These are phyloP conservation scores for Claviceps paspali DNA, from an alignment of 2,329 filamentous ascomycete genomes.

Conservation along the genomic window DNA sequence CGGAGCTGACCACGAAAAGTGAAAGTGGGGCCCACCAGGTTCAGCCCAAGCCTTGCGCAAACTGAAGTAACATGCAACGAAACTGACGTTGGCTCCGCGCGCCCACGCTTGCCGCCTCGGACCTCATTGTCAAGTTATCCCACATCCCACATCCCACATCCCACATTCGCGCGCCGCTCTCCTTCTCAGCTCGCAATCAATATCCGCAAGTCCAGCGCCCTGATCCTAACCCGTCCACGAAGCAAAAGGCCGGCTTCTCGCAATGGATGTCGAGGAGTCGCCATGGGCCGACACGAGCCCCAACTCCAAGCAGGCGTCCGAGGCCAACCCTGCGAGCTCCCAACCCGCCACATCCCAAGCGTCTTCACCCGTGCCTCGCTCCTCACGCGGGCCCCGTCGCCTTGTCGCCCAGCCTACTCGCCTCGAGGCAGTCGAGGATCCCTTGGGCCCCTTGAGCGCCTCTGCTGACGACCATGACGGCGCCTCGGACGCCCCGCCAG, in stretches of 20 bases:
- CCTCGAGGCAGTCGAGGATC: constrained; percentile 63
- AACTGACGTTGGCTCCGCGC: constrained; percentile 3
- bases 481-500: constrained; percentile 43
- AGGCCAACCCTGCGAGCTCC: constrained; percentile 16
- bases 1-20: constrained; percentile 1
- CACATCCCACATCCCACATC: background rate
- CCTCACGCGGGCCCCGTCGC: constrained; percentile 39
- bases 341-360: constrained; percentile 11
- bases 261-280: constrained; percentile 37
- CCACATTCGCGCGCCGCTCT: too few species aligned
- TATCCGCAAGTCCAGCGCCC: background rate
- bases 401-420: constrained; percentile 62
- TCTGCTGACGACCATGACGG: constrained; percentile 31
- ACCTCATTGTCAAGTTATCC: constrained; percentile 1
- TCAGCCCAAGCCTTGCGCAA: background rate
- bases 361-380: constrained; percentile 19
- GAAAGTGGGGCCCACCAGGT: constrained; percentile 3
- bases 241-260: constrained; percentile 5
- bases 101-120: too few species aligned
- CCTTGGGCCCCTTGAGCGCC: constrained; percentile 62
- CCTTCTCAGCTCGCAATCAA: background rate
- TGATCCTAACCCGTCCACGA: background rate
- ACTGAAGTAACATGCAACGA: too few species aligned
- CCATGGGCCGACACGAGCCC: constrained; percentile 36
- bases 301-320: constrained; percentile 15